Evolutionary conservation across 805 yeast genomes (phyloP), one percentile per base, ranked within the genome.

Genomic region (Jamesozyma hellenica): DNA sequence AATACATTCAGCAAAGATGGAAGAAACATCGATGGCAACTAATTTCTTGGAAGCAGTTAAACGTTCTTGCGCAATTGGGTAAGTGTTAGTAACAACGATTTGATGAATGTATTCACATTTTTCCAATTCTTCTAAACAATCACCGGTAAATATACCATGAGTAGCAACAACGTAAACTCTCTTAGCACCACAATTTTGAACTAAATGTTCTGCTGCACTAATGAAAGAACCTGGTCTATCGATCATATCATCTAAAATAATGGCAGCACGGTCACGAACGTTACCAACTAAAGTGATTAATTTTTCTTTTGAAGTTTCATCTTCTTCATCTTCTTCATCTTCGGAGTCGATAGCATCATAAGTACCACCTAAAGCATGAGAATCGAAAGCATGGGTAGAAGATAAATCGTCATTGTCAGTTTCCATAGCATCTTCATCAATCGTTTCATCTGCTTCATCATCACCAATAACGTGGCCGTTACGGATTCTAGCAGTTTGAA

Each of bases 381-480:
- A 59, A 38, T 48, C 60, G 23, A 46, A 44, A 15, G 42, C 51
- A 21, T 44, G 42, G n/a, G 42, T 13, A 3, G 36, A 16, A 8
- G 53, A 44, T 4, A 53, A 32, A 13, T 38, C 51, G 19, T 49
- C 47, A 55, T 56, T 65, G 34, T 51, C 60, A 36, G 66, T 51
- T 28, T 61, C 62, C 44, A 59, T 50, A 8, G 54, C 56, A 3
- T 47, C 53, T 7, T 53, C 58, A 7, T 52, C 57, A 16, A 53
- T 52, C 6, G 51, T 52, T 32, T 62, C 56, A 16, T 52, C 58
- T 10, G 43, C 57, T 40, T 75, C 78, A 49, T 79, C 86, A 60
- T 88, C 96, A 51, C 83, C 92, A 17, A 92, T 94, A 51, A 92
- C 97, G 56, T 94, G 98, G 38, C 99, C 99, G 58, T 87, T 81